These are phyloP conservation scores for Phyllosticta citrichinensis DNA, from an alignment of 2,329 filamentous ascomycete genomes.

Conservation along the genomic window DNA sequence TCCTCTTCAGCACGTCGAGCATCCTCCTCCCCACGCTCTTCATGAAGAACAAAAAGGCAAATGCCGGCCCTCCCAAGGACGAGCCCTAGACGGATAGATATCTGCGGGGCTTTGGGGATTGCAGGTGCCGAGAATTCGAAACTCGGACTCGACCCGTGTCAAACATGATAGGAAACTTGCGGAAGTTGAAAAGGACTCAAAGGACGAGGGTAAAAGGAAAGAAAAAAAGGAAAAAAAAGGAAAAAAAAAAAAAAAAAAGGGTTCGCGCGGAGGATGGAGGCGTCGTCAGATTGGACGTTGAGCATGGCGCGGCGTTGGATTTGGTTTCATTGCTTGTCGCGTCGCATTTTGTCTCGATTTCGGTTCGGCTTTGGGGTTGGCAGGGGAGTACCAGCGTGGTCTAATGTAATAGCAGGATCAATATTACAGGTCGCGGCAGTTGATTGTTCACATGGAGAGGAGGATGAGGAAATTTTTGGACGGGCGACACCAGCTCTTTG, in stretches of 20 bases:
- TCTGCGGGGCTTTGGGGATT: not conserved
- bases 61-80: slow-evolving; percentile 21
- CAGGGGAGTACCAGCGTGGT: not conserved
- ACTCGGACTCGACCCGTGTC: not conserved
- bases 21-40: slow-evolving; percentile 38
- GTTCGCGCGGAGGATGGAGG: not conserved
- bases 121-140: not conserved
- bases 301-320: not conserved
- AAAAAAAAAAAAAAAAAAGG: not conserved
- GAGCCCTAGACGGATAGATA: slow-evolving; percentile 7
- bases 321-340: not conserved
- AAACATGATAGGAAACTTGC: not conserved
- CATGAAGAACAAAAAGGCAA: slow-evolving; percentile 40
- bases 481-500: no score
- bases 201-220: not conserved
- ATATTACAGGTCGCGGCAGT: not conserved
- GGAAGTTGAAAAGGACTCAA: not conserved
- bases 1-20: slow-evolving; percentile 37
- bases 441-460: not conserved
- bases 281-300: not conserved
- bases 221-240: not conserved
- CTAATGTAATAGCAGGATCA: not conserved
- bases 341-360: not conserved
- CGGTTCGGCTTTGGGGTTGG: not conserved
- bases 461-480: not conserved